Evolutionary conservation across 2,329 filamentous ascomycete genomes (phyloP), one percentile per base, ranked within the genome.

Genomic region (Aspergillus niger): DNA sequence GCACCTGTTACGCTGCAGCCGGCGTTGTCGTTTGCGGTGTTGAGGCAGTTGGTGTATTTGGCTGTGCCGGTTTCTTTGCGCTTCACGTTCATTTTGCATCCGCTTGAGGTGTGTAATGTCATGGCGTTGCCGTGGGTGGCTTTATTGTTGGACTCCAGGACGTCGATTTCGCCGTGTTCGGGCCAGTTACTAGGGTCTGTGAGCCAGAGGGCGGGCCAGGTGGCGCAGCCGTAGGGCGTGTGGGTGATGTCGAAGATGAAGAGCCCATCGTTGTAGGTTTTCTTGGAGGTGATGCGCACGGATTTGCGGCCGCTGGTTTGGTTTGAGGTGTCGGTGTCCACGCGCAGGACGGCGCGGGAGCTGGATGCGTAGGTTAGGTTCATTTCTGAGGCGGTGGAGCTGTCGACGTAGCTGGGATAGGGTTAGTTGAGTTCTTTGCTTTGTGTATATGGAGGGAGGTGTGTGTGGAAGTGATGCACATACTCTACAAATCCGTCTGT

Each of bases 131-230:
- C 86, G 15, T 79, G 74, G 3, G 73, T 76, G 43, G 77, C 85
- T 52, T 80, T 72, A 73, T 89, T 88, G 57, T 81, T 80, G 10
- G 84, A 79, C 71, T 88, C 86, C 72, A 89, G 80, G 20, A 88
- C 69, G 70, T 88, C 86, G 62, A 89, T 88, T 72, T 90, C 88
- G 59, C 87, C 87, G 64, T 89, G 80, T 5, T 71, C 66, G 3
- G 88, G 87, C 88, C 87, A 88, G 75, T 87, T 82, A 65, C 70
- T 73, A 0, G 80, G 76, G 70, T 90, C 88, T 0, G 81, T 80
- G 7, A 90, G 79, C 88, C 88, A 90, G 8, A 91, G 80, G 0
- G 88, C 82, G 2, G 86, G 85, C 88, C 85, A 90, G 22, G 82
- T 86, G 3, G 81, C 86, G 68, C 87, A 89, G 47, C 86, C 87